Evolutionary conservation across 495 filamentous ascomycete species (phyloP).

Genomic region (Oidiodendron maius): DNA sequence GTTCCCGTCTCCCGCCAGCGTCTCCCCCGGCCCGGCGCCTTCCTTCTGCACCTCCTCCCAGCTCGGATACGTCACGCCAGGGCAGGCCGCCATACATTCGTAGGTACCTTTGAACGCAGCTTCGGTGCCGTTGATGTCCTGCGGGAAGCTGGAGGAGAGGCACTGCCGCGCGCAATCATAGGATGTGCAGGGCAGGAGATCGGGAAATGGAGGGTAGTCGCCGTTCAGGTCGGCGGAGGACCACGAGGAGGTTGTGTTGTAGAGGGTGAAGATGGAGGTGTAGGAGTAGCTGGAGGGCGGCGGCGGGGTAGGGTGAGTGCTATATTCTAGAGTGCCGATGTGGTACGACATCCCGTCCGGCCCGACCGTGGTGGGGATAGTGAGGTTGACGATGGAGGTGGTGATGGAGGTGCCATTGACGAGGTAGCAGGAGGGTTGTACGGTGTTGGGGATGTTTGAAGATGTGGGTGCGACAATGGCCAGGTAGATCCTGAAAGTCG

Average conservation of each 20-base stretch:
- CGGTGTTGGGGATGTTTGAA: background rate
- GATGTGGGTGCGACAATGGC: conserved; percentile 14
- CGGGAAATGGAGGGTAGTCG: conserved; percentile 10
- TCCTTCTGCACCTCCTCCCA: background rate
- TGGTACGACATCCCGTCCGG: conserved; percentile 15
- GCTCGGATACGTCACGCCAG: conserved; percentile 8
- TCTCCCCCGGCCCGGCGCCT: background rate
- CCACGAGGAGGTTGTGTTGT: conserved; percentile 14
- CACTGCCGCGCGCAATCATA: conserved; percentile 22
- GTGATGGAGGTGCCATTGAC: conserved; percentile 16
- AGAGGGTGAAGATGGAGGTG: conserved; percentile 14
- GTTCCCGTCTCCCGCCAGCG: background rate
- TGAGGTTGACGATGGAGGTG: conserved; percentile 12
- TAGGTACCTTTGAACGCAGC: conserved; percentile 8
- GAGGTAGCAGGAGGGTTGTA: conserved; percentile 17
- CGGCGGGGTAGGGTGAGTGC: background rate
- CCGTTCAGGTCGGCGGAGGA: conserved; percentile 19
- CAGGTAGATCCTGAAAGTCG: conserved; percentile 18
- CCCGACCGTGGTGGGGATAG: conserved; percentile 20
- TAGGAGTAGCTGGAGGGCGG: conserved; percentile 13
- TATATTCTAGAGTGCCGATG: conserved; percentile 15
- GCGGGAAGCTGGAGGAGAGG: conserved; percentile 14
- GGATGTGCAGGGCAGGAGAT: conserved; percentile 17
- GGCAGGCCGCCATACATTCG: conserved; percentile 15
- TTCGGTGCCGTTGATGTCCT: conserved; percentile 4